phyloP scores from a whole-genome alignment of 2,329 filamentous ascomycete species.

The Penicillium sp. region DNA sequence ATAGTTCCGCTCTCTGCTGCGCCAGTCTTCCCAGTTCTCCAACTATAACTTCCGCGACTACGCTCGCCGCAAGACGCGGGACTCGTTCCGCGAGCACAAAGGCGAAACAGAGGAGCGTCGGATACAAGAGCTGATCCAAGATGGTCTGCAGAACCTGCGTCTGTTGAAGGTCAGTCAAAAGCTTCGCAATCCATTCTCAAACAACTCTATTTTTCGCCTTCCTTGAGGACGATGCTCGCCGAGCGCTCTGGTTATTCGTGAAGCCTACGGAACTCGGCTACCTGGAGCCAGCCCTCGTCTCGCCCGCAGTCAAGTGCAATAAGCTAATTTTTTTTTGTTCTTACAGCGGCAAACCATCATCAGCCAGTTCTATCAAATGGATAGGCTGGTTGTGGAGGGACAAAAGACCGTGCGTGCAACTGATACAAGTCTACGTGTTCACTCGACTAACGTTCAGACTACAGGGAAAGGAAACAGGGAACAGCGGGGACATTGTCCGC shows the following conservation, averaged over 20 bases:
- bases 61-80: slow-evolving; percentile 79
- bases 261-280: too few relatives aligned
- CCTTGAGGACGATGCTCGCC: too few relatives aligned
- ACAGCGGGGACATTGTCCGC: slow-evolving; percentile 61
- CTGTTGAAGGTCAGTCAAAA: slow-evolving; percentile 70
- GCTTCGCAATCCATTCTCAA: too few relatives aligned
- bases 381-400: slow-evolving; percentile 86
- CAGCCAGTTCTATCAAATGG: slow-evolving; percentile 89
- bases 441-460: slow-evolving; percentile 1
- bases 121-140: slow-evolving; percentile 84
- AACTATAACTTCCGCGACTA: slow-evolving; percentile 98
- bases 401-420: slow-evolving; percentile 61
- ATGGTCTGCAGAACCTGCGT: slow-evolving; percentile 79
- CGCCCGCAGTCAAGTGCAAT: background rate
- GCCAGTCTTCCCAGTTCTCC: slow-evolving; percentile 79
- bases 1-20: slow-evolving; percentile 86
- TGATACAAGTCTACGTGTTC: background rate
- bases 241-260: too few relatives aligned
- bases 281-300: too few relatives aligned
- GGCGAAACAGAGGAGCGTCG: slow-evolving; percentile 64
- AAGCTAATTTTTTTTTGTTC: slow-evolving; percentile 29
- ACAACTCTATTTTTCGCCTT: too few relatives aligned
- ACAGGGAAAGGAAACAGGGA: slow-evolving; percentile 49
- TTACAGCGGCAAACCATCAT: slow-evolving; percentile 85
- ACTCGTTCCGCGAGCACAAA: slow-evolving; percentile 81